Evolutionary conservation across 306 rosid genomes (phyloP).

Genomic region (Hippophae tibetana): DNA sequence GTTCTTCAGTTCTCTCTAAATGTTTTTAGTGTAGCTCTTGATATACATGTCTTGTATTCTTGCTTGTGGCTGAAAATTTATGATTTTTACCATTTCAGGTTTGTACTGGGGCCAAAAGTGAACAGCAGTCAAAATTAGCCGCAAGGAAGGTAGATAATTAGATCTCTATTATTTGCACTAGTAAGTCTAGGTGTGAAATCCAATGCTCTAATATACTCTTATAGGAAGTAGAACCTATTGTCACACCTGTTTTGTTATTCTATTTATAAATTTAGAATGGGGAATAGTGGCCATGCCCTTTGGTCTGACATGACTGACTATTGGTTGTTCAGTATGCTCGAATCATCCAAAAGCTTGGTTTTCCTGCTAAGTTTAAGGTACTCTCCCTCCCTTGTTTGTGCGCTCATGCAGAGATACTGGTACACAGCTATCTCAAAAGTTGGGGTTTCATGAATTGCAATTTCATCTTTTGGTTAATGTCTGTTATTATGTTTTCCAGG

Average conservation of each 20-base stretch:
- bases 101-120: constrained; percentile 72
- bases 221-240: neutral
- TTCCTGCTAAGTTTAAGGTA: constrained; percentile 58
- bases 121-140: constrained; percentile 53
- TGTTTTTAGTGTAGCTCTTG: neutral
- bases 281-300: neutral
- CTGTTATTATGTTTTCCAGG: constrained; percentile 10
- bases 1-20: neutral
- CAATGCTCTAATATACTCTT: too few species aligned
- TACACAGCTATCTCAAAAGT: too few species aligned
- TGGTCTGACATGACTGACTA: neutral
- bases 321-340: constrained; percentile 45
- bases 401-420: neutral
- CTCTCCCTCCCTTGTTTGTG: neutral
- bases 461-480: neutral
- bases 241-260: neutral
- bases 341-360: constrained; percentile 60
- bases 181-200: neutral
- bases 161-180: neutral
- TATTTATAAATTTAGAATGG: neutral
- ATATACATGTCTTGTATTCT: neutral
- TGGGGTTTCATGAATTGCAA: neutral
- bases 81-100: constrained; percentile 24
- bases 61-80: neutral
- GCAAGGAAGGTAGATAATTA: constrained; percentile 46